These are phyloP conservation scores for Cordyceps fumosorosea DNA, from an alignment of 2,329 filamentous ascomycete species.

Conservation along the genomic window DNA sequence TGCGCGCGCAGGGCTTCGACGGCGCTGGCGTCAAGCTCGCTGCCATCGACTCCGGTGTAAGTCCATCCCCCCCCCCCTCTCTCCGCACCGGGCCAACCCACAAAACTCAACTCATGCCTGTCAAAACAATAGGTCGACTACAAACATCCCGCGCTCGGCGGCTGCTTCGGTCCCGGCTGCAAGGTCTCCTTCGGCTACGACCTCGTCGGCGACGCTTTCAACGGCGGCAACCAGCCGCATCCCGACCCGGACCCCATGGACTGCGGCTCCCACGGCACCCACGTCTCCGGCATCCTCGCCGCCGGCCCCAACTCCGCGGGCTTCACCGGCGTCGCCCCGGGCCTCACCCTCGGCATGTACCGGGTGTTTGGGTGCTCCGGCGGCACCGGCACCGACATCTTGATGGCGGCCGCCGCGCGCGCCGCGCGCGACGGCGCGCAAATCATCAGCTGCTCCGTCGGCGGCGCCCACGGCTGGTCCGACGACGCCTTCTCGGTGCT, in stretches of 20 bases:
- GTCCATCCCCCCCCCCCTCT: neutral
- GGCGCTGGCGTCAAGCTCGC: slow-evolving; percentile 39
- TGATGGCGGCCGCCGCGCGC: slow-evolving; percentile 35
- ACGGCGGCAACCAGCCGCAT: slow-evolving; percentile 21
- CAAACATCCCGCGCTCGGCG: slow-evolving; percentile 44
- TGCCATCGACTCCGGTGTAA: slow-evolving; percentile 23
- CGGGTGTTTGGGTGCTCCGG: slow-evolving; percentile 51
- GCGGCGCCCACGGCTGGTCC: slow-evolving; percentile 22
- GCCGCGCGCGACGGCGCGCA: slow-evolving; percentile 35
- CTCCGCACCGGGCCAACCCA: neutral
- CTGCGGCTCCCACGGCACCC: slow-evolving; percentile 38
- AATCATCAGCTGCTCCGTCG: slow-evolving; percentile 27
- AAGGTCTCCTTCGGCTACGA: slow-evolving; percentile 42
- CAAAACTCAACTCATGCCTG: too few species aligned
- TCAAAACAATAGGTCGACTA: slow-evolving; percentile 34
- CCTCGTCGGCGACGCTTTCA: slow-evolving; percentile 34
- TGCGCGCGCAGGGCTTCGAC: slow-evolving; percentile 37
- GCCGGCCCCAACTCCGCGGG: slow-evolving; percentile 46
- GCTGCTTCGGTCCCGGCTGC: slow-evolving; percentile 44
- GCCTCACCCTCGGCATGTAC: slow-evolving; percentile 49
- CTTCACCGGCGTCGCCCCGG: slow-evolving; percentile 52
- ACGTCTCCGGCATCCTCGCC: slow-evolving; percentile 45
- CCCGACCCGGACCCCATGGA: slow-evolving; percentile 36
- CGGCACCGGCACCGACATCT: slow-evolving; percentile 37
- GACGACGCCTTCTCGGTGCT: slow-evolving; percentile 17